These are phyloP conservation scores for Ceratocystis albifundus DNA, from an alignment of 2,329 filamentous ascomycete genomes.

Conservation along the genomic window DNA sequence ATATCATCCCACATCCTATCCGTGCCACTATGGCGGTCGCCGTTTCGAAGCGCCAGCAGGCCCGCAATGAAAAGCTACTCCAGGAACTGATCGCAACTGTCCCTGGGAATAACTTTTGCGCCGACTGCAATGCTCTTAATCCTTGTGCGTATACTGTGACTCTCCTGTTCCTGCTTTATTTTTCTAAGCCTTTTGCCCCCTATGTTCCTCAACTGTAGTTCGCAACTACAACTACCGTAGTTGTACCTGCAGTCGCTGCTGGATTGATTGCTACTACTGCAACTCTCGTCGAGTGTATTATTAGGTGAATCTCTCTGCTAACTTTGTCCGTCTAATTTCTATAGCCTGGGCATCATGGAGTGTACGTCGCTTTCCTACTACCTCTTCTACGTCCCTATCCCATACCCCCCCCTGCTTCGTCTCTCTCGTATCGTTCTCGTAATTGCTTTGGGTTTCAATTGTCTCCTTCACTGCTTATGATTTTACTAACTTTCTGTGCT, in stretches of 20 bases:
- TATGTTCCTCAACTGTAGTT: not conserved
- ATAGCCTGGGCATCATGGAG: constrained; percentile 94
- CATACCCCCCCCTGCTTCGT: not conserved
- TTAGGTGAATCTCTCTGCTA: constrained; percentile 23
- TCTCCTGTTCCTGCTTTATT: constrained; percentile 13
- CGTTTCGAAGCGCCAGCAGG: constrained; percentile 73
- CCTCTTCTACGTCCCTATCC: not conserved
- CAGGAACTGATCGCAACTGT: constrained; percentile 77
- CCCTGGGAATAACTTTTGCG: constrained; percentile 84
- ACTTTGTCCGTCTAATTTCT: constrained; percentile 20
- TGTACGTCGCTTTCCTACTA: constrained; percentile 43
- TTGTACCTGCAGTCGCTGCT: not conserved
- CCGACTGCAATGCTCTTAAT: constrained; percentile 83
- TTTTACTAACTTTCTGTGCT: not conserved
- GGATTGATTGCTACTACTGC: not conserved
- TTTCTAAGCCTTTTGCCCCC: not conserved
- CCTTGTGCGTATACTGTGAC: constrained; percentile 53
- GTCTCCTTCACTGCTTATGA: not conserved
- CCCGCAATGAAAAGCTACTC: constrained; percentile 84
- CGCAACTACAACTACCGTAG: not conserved
- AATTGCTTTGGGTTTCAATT: not conserved
- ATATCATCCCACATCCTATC: not conserved
- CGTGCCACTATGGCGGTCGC: constrained; percentile 20
- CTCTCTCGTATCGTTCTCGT: not conserved
- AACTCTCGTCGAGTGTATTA: not conserved